Conservation (phyloP, 2,329 filamentous ascomycete species). For the Calonectria pseudoreteaudii region DNA sequence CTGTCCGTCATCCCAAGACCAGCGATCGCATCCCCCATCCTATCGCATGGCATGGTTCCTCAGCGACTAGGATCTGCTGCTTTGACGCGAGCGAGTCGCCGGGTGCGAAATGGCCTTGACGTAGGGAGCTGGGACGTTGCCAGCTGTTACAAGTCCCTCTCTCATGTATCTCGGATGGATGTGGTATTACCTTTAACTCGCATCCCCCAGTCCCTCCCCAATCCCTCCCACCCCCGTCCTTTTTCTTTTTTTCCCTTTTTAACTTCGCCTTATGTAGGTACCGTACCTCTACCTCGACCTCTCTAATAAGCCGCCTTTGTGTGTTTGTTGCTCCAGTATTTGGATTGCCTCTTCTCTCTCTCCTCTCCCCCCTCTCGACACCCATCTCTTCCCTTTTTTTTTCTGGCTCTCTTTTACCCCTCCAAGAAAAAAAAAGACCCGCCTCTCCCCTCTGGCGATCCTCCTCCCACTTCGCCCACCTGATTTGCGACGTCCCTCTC, state of each 20-base stretch:
- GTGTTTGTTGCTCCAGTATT: constrained; percentile 17
- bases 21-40: constrained; percentile 20
- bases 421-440: constrained; percentile 6
- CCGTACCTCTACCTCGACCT: not conserved
- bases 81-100: constrained; percentile 18
- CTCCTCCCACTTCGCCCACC: not conserved
- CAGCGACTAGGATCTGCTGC: constrained; percentile 13
- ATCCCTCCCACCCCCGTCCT: not conserved
- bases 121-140: constrained; percentile 18
- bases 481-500: constrained; percentile 18
- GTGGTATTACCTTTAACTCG: constrained; percentile 20
- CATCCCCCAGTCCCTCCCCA: constrained; percentile 3
- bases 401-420: constrained; percentile 20
- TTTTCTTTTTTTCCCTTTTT: too few species aligned
- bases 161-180: constrained; percentile 4
- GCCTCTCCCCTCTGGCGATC: constrained; percentile 15
- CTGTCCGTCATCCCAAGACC: constrained; percentile 10
- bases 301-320: constrained; percentile 10
- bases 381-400: constrained; percentile 27
- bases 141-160: constrained; percentile 21
- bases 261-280: constrained; percentile 16
- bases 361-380: constrained; percentile 3
- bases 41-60: constrained; percentile 24
- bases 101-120: constrained; percentile 12
- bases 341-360: constrained; percentile 23